Evolutionary conservation across 2,329 filamentous ascomycete species (phyloP).

Genomic region (Phaeosphaeria sp.): DNA sequence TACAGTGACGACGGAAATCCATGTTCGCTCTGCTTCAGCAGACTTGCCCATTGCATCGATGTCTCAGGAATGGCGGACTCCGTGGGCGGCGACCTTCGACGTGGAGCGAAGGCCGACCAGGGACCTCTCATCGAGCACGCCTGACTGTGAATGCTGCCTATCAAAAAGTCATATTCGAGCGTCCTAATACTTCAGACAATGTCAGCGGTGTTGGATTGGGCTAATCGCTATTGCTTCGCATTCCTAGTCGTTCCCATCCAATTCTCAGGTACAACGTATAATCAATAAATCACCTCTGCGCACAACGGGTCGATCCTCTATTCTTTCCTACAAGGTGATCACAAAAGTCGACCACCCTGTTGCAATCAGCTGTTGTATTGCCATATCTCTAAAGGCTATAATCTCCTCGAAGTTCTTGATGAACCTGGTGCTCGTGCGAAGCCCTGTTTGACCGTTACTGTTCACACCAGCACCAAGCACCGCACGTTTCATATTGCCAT

Average conservation of each 20-base stretch:
- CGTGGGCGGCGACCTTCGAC: constrained; percentile 21
- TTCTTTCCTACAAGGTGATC: constrained; percentile 3
- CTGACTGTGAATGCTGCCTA: neutral
- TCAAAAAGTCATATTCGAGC: neutral
- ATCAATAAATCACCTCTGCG: neutral
- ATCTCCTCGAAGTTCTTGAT: constrained; percentile 29
- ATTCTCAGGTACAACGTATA: neutral
- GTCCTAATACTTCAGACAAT: neutral
- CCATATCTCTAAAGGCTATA: constrained; percentile 21
- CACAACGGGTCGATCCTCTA: neutral
- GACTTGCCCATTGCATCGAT: neutral
- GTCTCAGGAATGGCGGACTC: constrained; percentile 17
- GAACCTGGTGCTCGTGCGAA: constrained; percentile 15
- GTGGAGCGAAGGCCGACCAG: constrained; percentile 13
- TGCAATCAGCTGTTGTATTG: constrained; percentile 24
- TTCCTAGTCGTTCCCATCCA: neutral
- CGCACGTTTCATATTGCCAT: constrained; percentile 4
- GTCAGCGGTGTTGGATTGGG: too few species aligned
- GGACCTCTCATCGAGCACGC: neutral
- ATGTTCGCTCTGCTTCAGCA: constrained; percentile 11
- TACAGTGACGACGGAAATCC: constrained; percentile 26
- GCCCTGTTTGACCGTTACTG: constrained; percentile 32
- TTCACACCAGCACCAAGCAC: constrained; percentile 38
- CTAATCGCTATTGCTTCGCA: too few species aligned
- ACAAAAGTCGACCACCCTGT: constrained; percentile 37